phyloP scores from a whole-genome alignment of 345 rosid genomes.

The Citrus inodora region DNA sequence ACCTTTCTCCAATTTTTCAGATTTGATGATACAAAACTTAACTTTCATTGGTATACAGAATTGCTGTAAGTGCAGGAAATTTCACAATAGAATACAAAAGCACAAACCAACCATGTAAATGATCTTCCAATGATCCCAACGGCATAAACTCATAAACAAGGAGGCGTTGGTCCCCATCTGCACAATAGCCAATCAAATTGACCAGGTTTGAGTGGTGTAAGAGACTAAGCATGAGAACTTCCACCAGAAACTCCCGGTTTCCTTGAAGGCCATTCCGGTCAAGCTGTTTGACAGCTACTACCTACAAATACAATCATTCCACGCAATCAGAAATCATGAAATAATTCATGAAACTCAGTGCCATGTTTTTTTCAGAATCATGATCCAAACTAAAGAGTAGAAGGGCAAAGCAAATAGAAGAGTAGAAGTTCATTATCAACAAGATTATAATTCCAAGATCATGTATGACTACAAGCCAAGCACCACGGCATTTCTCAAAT shows the following conservation, averaged over 20 bases:
- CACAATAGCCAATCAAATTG: constrained; percentile 95
- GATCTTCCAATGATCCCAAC: constrained; percentile 92
- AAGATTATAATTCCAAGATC: not conserved
- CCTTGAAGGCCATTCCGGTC: constrained; percentile 97
- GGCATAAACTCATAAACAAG: constrained; percentile 98
- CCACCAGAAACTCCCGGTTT: constrained; percentile 96
- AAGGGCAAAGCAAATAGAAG: not conserved
- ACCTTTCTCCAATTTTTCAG: not conserved
- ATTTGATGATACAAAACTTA: not conserved
- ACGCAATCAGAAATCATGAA: constrained; percentile 5
- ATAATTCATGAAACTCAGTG: not conserved
- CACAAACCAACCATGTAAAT: constrained; percentile 75
- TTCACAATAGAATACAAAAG: not conserved
- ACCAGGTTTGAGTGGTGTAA: constrained; percentile 93
- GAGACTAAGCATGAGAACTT: constrained; percentile 97
- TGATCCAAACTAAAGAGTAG: not conserved
- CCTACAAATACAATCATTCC: constrained; percentile 43
- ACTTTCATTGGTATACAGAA: not conserved
- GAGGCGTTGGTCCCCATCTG: constrained; percentile 96
- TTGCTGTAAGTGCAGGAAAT: not conserved
- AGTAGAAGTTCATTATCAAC: not conserved
- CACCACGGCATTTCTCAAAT: not conserved
- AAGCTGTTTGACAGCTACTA: constrained; percentile 91
- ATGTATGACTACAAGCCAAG: not conserved
- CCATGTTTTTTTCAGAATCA: not conserved